A percentile compares a stretch with the other conserved stretches of the same genome.
Evolutionary conservation across 805 yeast genomes (phyloP).

Genomic region (Lipomyces yamadae): DNA sequence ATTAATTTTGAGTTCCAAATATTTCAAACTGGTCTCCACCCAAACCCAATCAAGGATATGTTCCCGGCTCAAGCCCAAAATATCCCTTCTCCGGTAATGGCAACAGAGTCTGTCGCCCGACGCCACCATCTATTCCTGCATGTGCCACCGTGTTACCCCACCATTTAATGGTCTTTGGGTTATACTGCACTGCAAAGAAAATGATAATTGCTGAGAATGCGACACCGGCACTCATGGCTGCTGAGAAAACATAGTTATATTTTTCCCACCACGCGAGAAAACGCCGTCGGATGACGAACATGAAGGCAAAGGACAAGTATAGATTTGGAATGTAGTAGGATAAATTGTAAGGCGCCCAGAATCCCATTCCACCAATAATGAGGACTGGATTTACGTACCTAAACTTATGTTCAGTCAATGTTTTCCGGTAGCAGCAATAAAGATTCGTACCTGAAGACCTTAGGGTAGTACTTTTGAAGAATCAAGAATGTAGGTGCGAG

Average conservation of each 20-base stretch:
- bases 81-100: conserved; percentile 42
- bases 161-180: conserved; percentile 56
- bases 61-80: conserved; percentile 39
- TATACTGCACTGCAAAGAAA: conserved; percentile 56
- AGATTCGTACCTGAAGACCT: conserved; percentile 4
- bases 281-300: conserved; percentile 59
- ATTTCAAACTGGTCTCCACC: too few species aligned
- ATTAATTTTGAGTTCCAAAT: too few species aligned
- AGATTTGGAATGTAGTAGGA: conserved; percentile 37
- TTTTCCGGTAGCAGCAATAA: too few species aligned
- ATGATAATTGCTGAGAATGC: conserved; percentile 66
- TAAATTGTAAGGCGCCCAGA: conserved; percentile 46
- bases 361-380: too few species aligned
- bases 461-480: conserved; percentile 2
- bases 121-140: conserved; percentile 32
- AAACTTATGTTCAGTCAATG: too few species aligned
- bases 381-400: too few species aligned
- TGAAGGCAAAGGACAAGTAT: conserved; percentile 56
- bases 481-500: conserved; percentile 34
- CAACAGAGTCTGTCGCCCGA: conserved; percentile 21
- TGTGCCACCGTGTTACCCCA: conserved; percentile 60
- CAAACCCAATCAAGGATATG: too few species aligned
- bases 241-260: conserved; percentile 70
- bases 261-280: conserved; percentile 77
- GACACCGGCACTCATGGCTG: conserved; percentile 69